Conservation (phyloP, 306 rosid species). For the Carpinus fangiana region DNA sequence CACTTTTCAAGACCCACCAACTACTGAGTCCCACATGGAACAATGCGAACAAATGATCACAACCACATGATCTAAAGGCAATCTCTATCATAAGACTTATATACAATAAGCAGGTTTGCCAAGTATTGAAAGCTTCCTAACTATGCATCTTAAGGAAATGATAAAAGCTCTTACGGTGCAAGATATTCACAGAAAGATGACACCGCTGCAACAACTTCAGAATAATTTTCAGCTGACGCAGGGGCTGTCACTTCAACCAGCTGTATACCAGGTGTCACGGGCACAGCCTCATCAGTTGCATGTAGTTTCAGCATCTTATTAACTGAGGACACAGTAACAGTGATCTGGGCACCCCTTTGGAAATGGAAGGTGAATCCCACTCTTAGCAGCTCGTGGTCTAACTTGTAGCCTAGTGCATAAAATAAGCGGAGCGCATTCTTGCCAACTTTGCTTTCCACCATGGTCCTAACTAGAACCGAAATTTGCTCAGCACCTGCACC, state of each 20-base stretch:
- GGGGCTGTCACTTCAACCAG: constrained; percentile 97
- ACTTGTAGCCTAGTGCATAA: constrained; percentile 82
- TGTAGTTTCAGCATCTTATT: constrained; percentile 90
- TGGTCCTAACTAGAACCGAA: constrained; percentile 78
- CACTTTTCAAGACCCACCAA: not conserved
- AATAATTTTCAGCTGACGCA: constrained; percentile 72
- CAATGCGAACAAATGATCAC: not conserved
- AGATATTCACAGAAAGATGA: constrained; percentile 93
- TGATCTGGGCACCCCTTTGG: constrained; percentile 69
- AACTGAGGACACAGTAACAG: constrained; percentile 75
- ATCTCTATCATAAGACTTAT: not conserved
- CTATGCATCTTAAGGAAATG: not conserved
- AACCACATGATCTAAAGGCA: not conserved
- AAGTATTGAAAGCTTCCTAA: not conserved
- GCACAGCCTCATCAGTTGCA: constrained; percentile 85
- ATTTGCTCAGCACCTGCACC: constrained; percentile 98
- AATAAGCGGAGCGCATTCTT: constrained; percentile 83
- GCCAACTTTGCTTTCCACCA: constrained; percentile 91
- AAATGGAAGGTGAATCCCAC: constrained; percentile 84
- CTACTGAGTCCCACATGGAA: not conserved
- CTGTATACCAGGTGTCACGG: constrained; percentile 90
- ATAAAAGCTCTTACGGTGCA: constrained; percentile 76
- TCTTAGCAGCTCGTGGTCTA: constrained; percentile 82
- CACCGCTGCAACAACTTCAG: constrained; percentile 70
- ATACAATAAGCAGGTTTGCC: not conserved